Evolutionary conservation across 2,329 filamentous ascomycete species (phyloP).

Genomic region (Ophiosphaerella narmari): DNA sequence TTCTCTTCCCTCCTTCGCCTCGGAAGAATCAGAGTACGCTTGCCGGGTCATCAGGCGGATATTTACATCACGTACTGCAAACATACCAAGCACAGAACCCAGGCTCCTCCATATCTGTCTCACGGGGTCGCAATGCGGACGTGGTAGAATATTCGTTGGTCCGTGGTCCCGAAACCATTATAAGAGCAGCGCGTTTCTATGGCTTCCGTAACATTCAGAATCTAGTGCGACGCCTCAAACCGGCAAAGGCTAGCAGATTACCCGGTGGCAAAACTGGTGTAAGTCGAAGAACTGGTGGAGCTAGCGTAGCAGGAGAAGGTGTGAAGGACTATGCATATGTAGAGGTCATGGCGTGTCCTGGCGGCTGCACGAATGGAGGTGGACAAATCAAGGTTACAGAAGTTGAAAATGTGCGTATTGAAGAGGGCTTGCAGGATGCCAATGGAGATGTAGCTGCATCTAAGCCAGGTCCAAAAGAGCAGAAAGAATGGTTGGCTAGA

Average conservation of each 20-base stretch:
- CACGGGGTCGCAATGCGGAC: slow-evolving; percentile 84
- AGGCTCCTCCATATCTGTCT: slow-evolving; percentile 71
- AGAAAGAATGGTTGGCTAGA: slow-evolving; percentile 68
- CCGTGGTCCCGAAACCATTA: slow-evolving; percentile 49
- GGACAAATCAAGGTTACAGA: slow-evolving; percentile 94
- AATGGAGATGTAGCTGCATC: slow-evolving; percentile 37
- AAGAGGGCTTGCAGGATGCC: slow-evolving; percentile 29
- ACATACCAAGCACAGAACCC: slow-evolving; percentile 72
- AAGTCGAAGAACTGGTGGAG: slow-evolving; percentile 70
- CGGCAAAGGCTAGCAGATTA: slow-evolving; percentile 67
- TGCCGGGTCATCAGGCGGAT: slow-evolving; percentile 85
- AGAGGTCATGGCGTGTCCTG: slow-evolving; percentile 98
- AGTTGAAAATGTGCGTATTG: slow-evolving; percentile 53
- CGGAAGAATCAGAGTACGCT: slow-evolving; percentile 52
- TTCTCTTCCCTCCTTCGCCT: slow-evolving; percentile 67
- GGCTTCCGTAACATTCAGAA: slow-evolving; percentile 99
- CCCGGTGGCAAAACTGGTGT: slow-evolving; percentile 40
- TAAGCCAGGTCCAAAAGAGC: slow-evolving; percentile 74
- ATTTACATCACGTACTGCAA: slow-evolving; percentile 81
- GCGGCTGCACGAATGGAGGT: slow-evolving; percentile 97
- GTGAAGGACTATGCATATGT: slow-evolving; percentile 84
- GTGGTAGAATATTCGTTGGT: slow-evolving; percentile 82
- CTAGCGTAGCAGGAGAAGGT: slow-evolving; percentile 63
- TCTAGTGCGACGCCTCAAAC: slow-evolving; percentile 88
- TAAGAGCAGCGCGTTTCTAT: slow-evolving; percentile 76